Evolutionary conservation across 371 early-diverging fungal genomes (phyloP), one percentile per base, ranked within the genome.

Genomic region (Umbelopsis sp.): DNA sequence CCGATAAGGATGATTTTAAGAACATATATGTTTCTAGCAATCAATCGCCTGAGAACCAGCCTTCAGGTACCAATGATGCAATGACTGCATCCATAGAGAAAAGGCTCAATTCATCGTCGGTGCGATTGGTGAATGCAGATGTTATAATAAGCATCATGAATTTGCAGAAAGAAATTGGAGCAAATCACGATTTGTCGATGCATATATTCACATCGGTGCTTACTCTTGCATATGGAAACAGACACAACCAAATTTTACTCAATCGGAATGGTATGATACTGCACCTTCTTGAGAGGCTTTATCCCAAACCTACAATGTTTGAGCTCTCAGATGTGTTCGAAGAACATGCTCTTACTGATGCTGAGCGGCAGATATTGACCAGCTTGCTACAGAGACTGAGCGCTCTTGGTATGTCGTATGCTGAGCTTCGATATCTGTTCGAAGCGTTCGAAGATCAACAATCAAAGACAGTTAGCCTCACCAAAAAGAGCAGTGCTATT

Each of bases 201-300:
- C 76, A 83, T 10, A 79, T 85, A 20, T 76, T 87, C 69, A 73
- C 70, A 63, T 85, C 83, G 4, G 63, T 90, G 2, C 73, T 80
- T 62, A 74, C 85, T 0, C 66, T 90, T 37, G 74, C 88, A 4
- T 78, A 85, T 48, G 81, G 81, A 45, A 89, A 79, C 67, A 77
- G 88, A 65, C 78, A 86, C 52, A 91, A 91, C 44, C 92, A 91
- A 69, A 82, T 90, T 2, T 73, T 80, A 53, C 67, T 91, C 79
- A 89, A 90, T 51, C 75, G 83, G 18, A 81, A 82, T 48, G 90
- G 89, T 4, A 71, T 91, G 0, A 66, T 88, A 37, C 70, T 87
- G 25, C 78, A 79, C 38, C 71, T 85, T 1, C 72, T 91, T 8
- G 71, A 82, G 29, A 83, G 87, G 14, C 66, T 84, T 5, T 87